Percentiles rank a stretch among this genome's conserved stretches.
Evolutionary conservation across 495 filamentous ascomycete species (phyloP).

Genomic region (Penicillium tannophilum): DNA sequence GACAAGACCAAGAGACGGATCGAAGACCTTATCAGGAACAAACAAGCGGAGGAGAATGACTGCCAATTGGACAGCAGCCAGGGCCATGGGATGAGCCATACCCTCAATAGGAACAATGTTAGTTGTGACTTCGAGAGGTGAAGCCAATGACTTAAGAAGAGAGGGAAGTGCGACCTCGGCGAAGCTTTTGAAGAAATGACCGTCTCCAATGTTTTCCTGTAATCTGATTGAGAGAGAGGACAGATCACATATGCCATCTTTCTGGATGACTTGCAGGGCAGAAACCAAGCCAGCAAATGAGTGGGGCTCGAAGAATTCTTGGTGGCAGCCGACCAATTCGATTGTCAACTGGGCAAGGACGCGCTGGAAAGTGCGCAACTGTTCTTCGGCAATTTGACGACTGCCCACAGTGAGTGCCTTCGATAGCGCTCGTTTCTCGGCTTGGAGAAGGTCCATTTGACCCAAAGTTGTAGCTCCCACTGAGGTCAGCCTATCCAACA

Average conservation of each 20-base stretch:
- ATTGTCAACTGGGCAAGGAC: constrained; percentile 50
- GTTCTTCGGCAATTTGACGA: constrained; percentile 48
- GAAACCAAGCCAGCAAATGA: constrained; percentile 31
- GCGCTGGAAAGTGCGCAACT: constrained; percentile 48
- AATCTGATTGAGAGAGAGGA: constrained; percentile 17
- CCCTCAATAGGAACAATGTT: constrained; percentile 9
- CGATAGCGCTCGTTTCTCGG: constrained; percentile 64
- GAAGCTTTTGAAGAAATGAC: constrained; percentile 41
- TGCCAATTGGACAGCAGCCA: constrained; percentile 42
- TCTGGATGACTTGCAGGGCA: constrained; percentile 26
- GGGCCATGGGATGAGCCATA: constrained; percentile 27
- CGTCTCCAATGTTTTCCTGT: constrained; percentile 24
- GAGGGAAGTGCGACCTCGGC: constrained; percentile 35
- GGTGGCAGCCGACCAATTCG: constrained; percentile 49
- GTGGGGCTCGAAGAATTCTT: constrained; percentile 38
- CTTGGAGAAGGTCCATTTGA: constrained; percentile 64
- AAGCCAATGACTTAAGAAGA: constrained; percentile 33
- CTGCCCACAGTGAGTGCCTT: constrained; percentile 51
- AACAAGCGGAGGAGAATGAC: constrained; percentile 67
- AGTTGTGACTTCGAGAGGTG: constrained; percentile 1
- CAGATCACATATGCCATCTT: constrained; percentile 18
- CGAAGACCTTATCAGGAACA: constrained; percentile 81
- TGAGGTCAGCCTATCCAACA: constrained; percentile 58
- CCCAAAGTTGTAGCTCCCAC: constrained; percentile 57
- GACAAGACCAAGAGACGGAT: constrained; percentile 78